Evolutionary conservation across 495 filamentous ascomycete species (phyloP).

Genomic region (Baudoinia panamericana): DNA sequence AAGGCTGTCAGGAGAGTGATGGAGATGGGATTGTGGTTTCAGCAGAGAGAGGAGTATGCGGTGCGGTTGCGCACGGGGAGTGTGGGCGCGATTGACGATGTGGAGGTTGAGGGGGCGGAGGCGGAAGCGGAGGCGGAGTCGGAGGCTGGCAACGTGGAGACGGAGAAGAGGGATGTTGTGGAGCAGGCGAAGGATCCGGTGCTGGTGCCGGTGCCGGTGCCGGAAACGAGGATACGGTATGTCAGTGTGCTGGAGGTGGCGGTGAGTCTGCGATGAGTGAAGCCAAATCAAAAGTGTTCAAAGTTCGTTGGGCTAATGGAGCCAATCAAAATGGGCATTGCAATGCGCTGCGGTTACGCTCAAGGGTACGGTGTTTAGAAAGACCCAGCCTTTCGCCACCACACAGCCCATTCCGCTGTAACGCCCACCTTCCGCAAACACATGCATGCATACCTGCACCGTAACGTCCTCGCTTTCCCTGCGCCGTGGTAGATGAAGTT

Average conservation of each 20-base stretch:
- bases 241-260: slow-evolving; percentile 21
- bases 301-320: no score
- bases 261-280: slow-evolving; percentile 17
- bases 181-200: no score
- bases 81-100: slow-evolving; percentile 32
- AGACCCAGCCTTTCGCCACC: no score
- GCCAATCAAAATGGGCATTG: no score
- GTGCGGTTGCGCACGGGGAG: slow-evolving; percentile 30
- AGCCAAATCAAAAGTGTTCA: not conserved
- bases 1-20: slow-evolving; percentile 63
- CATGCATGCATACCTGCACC: no score
- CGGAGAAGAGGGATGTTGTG: no score
- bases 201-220: slow-evolving; percentile 8
- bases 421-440: no score
- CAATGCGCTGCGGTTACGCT: no score
- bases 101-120: slow-evolving; percentile 18
- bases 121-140: slow-evolving; percentile 4
- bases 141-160: not conserved
- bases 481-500: no score
- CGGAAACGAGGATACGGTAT: slow-evolving; percentile 21
- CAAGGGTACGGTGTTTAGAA: no score
- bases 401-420: no score
- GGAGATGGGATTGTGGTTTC: slow-evolving; percentile 31
- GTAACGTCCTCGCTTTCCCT: no score
- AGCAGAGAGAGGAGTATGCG: slow-evolving; percentile 24